phyloP scores from a whole-genome alignment of 495 filamentous ascomycete genomes.

The Clohesyomyces aquaticus region DNA sequence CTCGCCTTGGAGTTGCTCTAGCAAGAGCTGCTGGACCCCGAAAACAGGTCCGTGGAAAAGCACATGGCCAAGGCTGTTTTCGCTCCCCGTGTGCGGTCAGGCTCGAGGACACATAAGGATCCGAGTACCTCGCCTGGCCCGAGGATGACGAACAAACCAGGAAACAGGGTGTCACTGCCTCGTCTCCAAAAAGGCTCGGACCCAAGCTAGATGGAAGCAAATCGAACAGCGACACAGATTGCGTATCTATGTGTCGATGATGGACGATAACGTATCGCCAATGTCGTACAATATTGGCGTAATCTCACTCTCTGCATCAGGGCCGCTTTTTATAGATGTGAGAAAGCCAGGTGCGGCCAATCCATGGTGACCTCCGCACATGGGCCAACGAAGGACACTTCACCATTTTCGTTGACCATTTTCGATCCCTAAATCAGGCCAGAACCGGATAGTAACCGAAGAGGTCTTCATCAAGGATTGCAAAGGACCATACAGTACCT shows the following conservation, averaged over 20 bases:
- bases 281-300: too few relatives aligned
- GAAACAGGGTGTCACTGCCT: not conserved
- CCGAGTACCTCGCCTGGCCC: not conserved
- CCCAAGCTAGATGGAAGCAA: too few relatives aligned
- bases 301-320: too few relatives aligned
- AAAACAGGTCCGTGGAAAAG: not conserved
- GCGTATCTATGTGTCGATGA: too few relatives aligned
- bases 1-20: too few relatives aligned
- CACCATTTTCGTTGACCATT: not conserved
- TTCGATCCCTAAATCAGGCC: not conserved
- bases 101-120: constrained; percentile 1
- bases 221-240: too few relatives aligned
- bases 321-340: too few relatives aligned
- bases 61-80: not conserved
- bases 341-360: too few relatives aligned
- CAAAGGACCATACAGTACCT: not conserved
- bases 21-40: not conserved
- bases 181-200: not conserved
- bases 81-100: not conserved
- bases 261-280: too few relatives aligned
- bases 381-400: not conserved
- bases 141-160: not conserved
- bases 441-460: not conserved
- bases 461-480: not conserved
- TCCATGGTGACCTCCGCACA: not conserved